Percentiles rank a stretch among this genome's conserved stretches.
Conservation (phyloP, 148 eudicot species). For the Spergularia marina region DNA sequence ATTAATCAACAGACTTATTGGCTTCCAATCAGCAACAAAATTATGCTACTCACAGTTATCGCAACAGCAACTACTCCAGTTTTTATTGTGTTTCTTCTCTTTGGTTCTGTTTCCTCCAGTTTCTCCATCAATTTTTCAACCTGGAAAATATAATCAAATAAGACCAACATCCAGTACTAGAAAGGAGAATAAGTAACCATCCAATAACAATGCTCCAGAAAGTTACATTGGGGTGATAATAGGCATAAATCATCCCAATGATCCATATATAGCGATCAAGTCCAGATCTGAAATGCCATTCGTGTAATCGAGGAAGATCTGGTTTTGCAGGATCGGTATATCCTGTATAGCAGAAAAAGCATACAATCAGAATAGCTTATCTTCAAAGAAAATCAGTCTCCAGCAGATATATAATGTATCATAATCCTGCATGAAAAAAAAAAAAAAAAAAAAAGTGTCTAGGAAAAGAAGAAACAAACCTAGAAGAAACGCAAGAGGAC, state of each 20-base stretch:
- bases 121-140: constrained; percentile 95
- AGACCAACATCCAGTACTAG: background rate
- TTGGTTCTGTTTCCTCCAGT: constrained; percentile 82
- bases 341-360: constrained; percentile 36
- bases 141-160: constrained; percentile 30
- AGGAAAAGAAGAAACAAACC: constrained; percentile 41
- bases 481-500: constrained; percentile 68
- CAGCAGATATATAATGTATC: background rate
- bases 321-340: constrained; percentile 96
- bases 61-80: constrained; percentile 61
- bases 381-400: constrained; percentile 6
- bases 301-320: constrained; percentile 78
- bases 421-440: background rate
- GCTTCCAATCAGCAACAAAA: constrained; percentile 11
- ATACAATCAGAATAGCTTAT: constrained; percentile 6
- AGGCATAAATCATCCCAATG: constrained; percentile 94
- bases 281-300: constrained; percentile 99
- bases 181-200: background rate
- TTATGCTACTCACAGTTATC: constrained; percentile 47
- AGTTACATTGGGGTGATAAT: constrained; percentile 83
- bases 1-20: background rate
- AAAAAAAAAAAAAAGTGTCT: background rate
- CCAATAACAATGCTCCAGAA: constrained; percentile 10
- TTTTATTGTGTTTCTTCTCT: constrained; percentile 66
- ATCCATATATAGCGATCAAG: constrained; percentile 99